Base-by-base conservation (phyloP, 1,284 basidiomycete species). In the Violaceomyces palustris region DNA sequence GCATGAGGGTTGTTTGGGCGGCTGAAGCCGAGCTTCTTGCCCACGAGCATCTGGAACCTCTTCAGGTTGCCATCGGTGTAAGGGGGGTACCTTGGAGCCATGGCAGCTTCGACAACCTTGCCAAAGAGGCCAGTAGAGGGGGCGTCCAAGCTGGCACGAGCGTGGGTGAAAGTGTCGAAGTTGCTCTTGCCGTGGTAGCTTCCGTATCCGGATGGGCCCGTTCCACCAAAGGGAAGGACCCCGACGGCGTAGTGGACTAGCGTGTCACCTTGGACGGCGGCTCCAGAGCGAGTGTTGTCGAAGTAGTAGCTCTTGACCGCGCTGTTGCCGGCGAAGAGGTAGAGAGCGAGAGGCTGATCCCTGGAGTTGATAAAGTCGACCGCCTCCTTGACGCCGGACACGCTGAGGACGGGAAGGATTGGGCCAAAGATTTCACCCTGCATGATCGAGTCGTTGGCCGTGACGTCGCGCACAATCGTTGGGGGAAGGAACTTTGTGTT, bases 341-440 rank as follows among this genome's bases (percentile, higher is more conserved):
- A 88, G 10, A 89, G 74, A 0, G 82, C 80, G 6, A 90, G 78
- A 3, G 88, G 86, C 55, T 87, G 82, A 43, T 86, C 85, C 34
- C 83, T 64, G 15, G 53, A 53, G 50, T 74, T 73, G 56, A 75
- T 66, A 32, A 72, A 73, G 26, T 64, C 49, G 23, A 74, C 57
- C 2, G 67, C 71, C 11, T 59, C 50, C 34, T 64, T 42, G 28
- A 68, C 42, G 29, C 58, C 42, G 41, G 80, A 80, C 15, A 91
- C 82, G 0, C 86, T 81, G 0, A 93, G 77, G 39, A 94, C 79
- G 6, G 88, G 84, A 17, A 93, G 75, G 6, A 86, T 69, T 1
- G 85, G 84, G 0, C 83, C 85, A 67, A 87, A 90, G 84, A 73
- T 81, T 79, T 81, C 90, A 81, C 55, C 90, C 68, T 2, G 80